Conservation (phyloP, 2,329 filamentous ascomycete species). For the Botrytis medusae region DNA sequence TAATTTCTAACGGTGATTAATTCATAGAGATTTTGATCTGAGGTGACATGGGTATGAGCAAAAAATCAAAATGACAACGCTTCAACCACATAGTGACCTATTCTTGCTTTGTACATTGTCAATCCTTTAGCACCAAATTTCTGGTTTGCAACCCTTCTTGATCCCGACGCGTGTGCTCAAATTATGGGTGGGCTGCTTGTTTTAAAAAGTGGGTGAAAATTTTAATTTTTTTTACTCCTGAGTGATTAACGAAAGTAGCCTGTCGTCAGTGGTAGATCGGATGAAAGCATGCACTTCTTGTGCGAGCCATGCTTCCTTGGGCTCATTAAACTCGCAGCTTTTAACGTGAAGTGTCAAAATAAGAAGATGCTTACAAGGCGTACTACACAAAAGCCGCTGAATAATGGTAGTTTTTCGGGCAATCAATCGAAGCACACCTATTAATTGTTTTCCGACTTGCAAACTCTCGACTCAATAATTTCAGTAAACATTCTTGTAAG, state of each 20-base stretch:
- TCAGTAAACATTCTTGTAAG: neutral
- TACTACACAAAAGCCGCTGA: neutral
- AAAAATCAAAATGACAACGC: neutral
- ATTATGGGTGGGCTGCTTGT: neutral
- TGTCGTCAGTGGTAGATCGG: neutral
- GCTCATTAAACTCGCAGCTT: neutral
- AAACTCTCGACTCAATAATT: neutral
- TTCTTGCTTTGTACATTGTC: neutral
- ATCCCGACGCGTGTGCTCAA: neutral
- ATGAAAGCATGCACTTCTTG: neutral
- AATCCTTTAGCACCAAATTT: neutral
- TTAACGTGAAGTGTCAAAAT: neutral
- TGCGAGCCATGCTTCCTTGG: neutral
- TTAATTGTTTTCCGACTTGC: neutral
- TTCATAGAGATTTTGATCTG: neutral
- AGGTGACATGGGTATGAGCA: neutral
- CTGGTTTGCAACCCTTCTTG: neutral
- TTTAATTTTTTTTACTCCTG: neutral
- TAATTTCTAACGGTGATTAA: neutral
- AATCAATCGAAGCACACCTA: neutral
- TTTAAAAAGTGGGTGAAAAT: neutral
- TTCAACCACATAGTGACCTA: neutral
- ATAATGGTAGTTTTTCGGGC: neutral
- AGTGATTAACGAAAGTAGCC: neutral
- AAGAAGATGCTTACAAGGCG: no score